phyloP scores from a whole-genome alignment of 345 rosid species.

The Boechera divaricarpa region DNA sequence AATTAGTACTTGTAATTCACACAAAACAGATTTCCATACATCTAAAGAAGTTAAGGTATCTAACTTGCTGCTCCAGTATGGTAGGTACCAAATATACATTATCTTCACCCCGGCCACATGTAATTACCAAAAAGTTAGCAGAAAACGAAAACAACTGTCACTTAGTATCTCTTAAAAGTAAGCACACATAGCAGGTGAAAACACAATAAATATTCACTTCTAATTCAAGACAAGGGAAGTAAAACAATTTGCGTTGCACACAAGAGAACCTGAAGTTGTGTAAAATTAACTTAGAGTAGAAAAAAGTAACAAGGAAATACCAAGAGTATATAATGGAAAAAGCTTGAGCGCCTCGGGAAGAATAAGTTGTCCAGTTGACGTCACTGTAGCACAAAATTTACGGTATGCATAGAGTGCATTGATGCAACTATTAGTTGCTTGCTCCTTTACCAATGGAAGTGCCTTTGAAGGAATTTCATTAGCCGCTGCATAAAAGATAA shows the following conservation, averaged over 20 bases:
- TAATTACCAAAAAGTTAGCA: constrained; percentile 8
- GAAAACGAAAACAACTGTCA: constrained; percentile 1
- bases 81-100: constrained; percentile 20
- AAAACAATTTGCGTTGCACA: constrained; percentile 9
- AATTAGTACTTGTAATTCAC: constrained; percentile 1
- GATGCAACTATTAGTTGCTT: constrained; percentile 73
- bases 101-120: constrained; percentile 2
- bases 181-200: constrained; percentile 3
- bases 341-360: constrained; percentile 99
- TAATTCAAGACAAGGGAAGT: constrained; percentile 14
- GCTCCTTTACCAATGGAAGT: constrained; percentile 68
- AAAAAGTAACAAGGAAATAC: constrained; percentile 51
- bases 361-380: constrained; percentile 95
- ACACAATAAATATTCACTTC: neutral
- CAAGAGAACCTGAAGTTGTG: constrained; percentile 5
- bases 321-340: constrained; percentile 88
- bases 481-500: constrained; percentile 61
- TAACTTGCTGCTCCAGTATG: constrained; percentile 1
- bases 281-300: constrained; percentile 14
- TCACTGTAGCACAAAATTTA: constrained; percentile 94
- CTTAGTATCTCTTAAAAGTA: neutral
- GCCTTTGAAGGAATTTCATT: constrained; percentile 75
- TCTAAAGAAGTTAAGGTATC: constrained; percentile 13
- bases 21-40: constrained; percentile 5
- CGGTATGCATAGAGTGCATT: constrained; percentile 86